phyloP scores from a whole-genome alignment of 78 protist genomes.

The Anaeramoeba flamelloides region DNA sequence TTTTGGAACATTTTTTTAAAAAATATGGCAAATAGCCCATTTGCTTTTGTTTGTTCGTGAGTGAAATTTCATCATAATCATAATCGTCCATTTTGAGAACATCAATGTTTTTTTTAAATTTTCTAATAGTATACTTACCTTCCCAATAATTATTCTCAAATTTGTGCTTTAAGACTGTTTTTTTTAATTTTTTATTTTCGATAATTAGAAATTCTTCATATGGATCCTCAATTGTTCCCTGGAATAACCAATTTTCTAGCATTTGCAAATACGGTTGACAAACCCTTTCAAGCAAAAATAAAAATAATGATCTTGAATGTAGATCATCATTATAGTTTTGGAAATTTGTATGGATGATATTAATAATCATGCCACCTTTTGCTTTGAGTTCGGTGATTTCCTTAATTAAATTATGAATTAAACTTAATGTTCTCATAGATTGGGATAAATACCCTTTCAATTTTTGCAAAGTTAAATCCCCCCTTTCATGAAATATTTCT shows the following conservation, averaged over 20 bases:
- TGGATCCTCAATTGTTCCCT: slow-evolving; percentile 42
- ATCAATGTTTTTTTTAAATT: slow-evolving; percentile 19
- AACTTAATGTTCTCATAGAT: background rate
- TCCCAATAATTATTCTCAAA: slow-evolving; percentile 9
- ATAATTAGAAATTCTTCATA: slow-evolving; percentile 41
- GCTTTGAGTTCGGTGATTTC: background rate
- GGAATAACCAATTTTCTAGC: slow-evolving; percentile 42
- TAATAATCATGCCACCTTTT: slow-evolving; percentile 17
- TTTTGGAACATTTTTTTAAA: background rate
- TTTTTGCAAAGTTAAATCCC: background rate
- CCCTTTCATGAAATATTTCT: background rate
- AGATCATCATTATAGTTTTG: background rate
- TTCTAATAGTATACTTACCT: slow-evolving; percentile 7
- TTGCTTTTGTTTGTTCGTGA: slow-evolving; percentile 26
- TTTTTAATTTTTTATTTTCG: background rate
- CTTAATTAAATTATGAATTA: background rate
- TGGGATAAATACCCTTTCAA: background rate
- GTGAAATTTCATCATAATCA: background rate
- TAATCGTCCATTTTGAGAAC: background rate
- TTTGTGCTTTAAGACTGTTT: slow-evolving; percentile 14
- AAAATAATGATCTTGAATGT: slow-evolving; percentile 5
- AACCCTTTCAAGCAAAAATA: slow-evolving; percentile 22
- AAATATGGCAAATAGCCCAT: slow-evolving; percentile 26
- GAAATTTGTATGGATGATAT: background rate
- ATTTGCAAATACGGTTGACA: slow-evolving; percentile 43